Evolutionary conservation across 108 stramenopile genomes (phyloP), one percentile per base, ranked within the genome.

Genomic region (Nitzschia putrida): DNA sequence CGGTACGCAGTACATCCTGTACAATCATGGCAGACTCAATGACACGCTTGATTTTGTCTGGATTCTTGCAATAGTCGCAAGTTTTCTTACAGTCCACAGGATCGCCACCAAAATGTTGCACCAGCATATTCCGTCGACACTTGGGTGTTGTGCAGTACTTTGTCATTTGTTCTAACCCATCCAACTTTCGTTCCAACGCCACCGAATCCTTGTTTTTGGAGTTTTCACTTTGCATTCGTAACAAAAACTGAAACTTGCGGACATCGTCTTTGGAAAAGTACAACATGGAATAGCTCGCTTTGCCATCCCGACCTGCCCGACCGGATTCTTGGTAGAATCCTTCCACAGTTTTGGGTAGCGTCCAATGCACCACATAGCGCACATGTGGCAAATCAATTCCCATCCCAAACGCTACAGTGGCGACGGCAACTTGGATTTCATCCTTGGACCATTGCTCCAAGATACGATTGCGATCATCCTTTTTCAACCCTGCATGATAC

Each of bases 321-420:
- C 96, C 96, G 3, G 81, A 81, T 78, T 96, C 96, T 71, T 95
- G 94, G 68, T 93, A 94, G 56, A 92, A 95, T 0, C 87, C 90
- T 68, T 95, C 94, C 5, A 95, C 53, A n/a, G 83, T 77, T 66
- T 95, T 94, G 41, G 96, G 79, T 57, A 96, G 66, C 13, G 80
- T 83, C 90, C 92, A 93, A 74, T 96, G 96, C 29, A 94, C 76
- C 10, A 96, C 96, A 67, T 88, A 94, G 10, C 96, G 84, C 8
- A 96, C 96, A 64, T 82, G 82, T 18, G 89, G 74, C 22, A 85
- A 51, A 72, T 97, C 93, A 57, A 97, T 95, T 0, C 96, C 95
- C 91, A 92, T 92, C 6, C 98, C 96, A 65, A 97, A 97, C n/a
- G 94, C 94, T 52, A 97, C 80, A 3, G 83, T 84, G 1, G 83